Conservation (phyloP, 208 protist species). For the Leishmania guyanensis region DNA sequence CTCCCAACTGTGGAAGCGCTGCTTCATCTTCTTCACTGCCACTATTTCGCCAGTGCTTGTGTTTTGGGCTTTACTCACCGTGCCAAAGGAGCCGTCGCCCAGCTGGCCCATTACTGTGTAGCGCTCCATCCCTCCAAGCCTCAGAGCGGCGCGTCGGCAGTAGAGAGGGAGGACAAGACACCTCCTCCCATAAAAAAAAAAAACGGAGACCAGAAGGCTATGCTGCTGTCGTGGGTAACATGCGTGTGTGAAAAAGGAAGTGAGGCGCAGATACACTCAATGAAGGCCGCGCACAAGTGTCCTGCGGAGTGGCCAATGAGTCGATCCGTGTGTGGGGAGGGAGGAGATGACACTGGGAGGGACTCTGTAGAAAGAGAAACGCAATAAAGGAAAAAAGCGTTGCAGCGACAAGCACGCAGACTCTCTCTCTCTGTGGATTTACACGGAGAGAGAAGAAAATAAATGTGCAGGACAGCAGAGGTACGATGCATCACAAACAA, state of each 20-base stretch:
- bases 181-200: neutral
- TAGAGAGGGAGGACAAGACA: neutral
- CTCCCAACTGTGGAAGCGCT: slow-evolving; percentile 97
- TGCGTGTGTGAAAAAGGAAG: slow-evolving; percentile 2
- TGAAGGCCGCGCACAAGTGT: neutral
- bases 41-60: slow-evolving; percentile 93
- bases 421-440: neutral
- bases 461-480: neutral
- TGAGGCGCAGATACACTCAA: neutral
- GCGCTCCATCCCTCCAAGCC: slow-evolving; percentile 82
- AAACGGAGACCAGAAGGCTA: neutral
- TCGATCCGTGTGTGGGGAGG: neutral
- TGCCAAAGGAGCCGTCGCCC: slow-evolving; percentile 98
- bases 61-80: slow-evolving; percentile 94
- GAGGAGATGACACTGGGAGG: neutral
- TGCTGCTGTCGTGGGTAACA: neutral
- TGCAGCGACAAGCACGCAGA: neutral
- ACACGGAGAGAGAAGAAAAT: neutral
- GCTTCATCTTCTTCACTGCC: slow-evolving; percentile 99
- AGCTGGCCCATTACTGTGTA: slow-evolving; percentile 95
- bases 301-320: neutral
- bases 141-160: neutral
- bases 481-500: neutral
- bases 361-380: neutral
- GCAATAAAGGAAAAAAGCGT: neutral